phyloP scores from a whole-genome alignment of 2,329 filamentous ascomycete genomes.

The Magnaporthiopsis incrustans region DNA sequence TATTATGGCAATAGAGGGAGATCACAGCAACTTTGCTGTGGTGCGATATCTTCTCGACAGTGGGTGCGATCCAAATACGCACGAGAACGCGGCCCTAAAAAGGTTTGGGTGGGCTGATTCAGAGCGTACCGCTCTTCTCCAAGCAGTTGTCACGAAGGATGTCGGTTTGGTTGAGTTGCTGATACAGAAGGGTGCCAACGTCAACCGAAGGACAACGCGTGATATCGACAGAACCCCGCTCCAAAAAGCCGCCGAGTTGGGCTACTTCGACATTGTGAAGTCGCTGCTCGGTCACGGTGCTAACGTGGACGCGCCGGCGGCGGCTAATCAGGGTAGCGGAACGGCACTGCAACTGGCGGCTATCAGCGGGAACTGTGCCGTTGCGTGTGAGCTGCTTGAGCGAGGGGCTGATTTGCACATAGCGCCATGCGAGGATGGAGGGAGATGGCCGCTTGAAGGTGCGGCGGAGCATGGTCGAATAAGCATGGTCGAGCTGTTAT shows the following conservation, averaged over 20 bases:
- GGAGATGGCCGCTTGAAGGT: not conserved
- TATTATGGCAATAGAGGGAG: not conserved
- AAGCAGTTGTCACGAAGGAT: not conserved
- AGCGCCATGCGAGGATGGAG: not conserved
- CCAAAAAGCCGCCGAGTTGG: not conserved
- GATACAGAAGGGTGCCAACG: not conserved
- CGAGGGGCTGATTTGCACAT: not conserved
- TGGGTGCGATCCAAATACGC: not conserved
- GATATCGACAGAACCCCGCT: not conserved
- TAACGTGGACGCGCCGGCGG: not conserved
- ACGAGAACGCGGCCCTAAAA: too few species aligned
- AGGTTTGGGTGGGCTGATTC: too few species aligned
- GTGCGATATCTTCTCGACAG: not conserved
- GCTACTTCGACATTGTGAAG: not conserved
- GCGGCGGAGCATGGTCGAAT: not conserved
- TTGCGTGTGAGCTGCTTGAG: not conserved
- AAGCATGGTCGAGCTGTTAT: not conserved
- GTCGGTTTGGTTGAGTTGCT: not conserved
- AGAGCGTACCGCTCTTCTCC: not conserved
- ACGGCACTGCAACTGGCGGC: not conserved
- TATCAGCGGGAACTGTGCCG: not conserved
- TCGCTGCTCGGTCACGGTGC: not conserved
- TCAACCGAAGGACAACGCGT: not conserved
- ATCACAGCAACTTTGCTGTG: not conserved
- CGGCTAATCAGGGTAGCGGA: not conserved